These are phyloP conservation scores for Candida vaughaniae DNA, from an alignment of 805 yeast species.

Conservation along the genomic window DNA sequence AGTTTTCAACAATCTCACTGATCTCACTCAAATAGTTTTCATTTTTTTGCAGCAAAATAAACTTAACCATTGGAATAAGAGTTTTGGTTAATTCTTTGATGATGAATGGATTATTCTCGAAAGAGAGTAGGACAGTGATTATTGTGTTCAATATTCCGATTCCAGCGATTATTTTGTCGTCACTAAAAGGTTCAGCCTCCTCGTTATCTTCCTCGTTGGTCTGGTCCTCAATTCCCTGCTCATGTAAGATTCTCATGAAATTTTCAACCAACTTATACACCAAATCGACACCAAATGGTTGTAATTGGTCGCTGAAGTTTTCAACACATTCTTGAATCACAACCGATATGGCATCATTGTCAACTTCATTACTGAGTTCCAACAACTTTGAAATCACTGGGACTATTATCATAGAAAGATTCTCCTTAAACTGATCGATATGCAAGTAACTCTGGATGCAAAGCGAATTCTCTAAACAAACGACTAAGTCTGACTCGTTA, in stretches of 20 bases:
- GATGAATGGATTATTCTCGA: slow-evolving; percentile 75
- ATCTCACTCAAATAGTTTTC: slow-evolving; percentile 76
- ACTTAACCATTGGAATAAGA: slow-evolving; percentile 66
- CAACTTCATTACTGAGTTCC: slow-evolving; percentile 74
- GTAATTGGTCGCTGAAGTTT: slow-evolving; percentile 79
- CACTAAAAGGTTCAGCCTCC: slow-evolving; percentile 24
- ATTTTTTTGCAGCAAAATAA: slow-evolving; percentile 62
- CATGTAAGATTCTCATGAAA: slow-evolving; percentile 44
- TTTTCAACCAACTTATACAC: slow-evolving; percentile 66
- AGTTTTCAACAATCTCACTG: slow-evolving; percentile 63
- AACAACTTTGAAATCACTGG: slow-evolving; percentile 81
- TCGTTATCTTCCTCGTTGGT: slow-evolving; percentile 27
- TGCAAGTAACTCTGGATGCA: slow-evolving; percentile 79
- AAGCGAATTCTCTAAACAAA: slow-evolving; percentile 78
- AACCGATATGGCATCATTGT: slow-evolving; percentile 80
- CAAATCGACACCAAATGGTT: slow-evolving; percentile 68
- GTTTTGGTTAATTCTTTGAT: slow-evolving; percentile 64
- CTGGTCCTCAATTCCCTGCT: slow-evolving; percentile 41
- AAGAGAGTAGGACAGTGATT: slow-evolving; percentile 74
- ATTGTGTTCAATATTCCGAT: slow-evolving; percentile 78
- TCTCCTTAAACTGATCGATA: slow-evolving; percentile 64
- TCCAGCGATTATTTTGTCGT: slow-evolving; percentile 81
- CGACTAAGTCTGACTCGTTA: slow-evolving; percentile 52
- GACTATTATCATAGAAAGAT: slow-evolving; percentile 65
- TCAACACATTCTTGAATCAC: slow-evolving; percentile 97